Evolutionary conservation across 371 early-diverging fungal species (phyloP).

Genomic region (Rhizomucor miehei): DNA sequence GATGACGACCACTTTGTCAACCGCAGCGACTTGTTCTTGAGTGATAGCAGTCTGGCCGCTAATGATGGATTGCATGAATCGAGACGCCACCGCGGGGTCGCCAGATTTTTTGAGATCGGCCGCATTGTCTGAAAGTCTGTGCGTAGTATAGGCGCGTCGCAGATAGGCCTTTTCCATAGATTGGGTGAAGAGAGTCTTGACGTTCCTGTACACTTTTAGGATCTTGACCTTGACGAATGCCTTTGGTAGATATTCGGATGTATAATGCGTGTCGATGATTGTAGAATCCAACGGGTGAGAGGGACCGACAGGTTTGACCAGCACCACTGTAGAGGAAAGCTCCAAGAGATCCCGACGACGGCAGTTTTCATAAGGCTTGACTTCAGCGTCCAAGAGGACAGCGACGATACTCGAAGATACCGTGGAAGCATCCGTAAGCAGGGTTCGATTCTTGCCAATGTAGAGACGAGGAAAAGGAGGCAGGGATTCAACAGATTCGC

Average conservation of each 20-base stretch:
- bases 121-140: constrained; percentile 9
- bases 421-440: constrained; percentile 27
- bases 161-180: constrained; percentile 35
- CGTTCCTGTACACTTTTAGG: constrained; percentile 19
- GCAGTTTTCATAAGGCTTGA: neutral
- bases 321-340: constrained; percentile 25
- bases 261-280: constrained; percentile 5
- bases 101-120: constrained; percentile 26
- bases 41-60: constrained; percentile 1
- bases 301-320: constrained; percentile 32
- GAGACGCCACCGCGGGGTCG: constrained; percentile 19
- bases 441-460: constrained; percentile 41
- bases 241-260: constrained; percentile 32
- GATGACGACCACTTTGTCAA: no score
- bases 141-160: constrained; percentile 31
- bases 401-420: constrained; percentile 28
- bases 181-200: constrained; percentile 21
- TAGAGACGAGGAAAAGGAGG: constrained; percentile 39
- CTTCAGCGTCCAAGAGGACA: constrained; percentile 17
- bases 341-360: constrained; percentile 6
- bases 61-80: constrained; percentile 14
- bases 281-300: constrained; percentile 28
- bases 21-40: neutral
- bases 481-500: neutral
- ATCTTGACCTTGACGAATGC: constrained; percentile 40